Evolutionary conservation across 2,329 filamentous ascomycete genomes (phyloP).

Genomic region (Botryotinia narcissicola): DNA sequence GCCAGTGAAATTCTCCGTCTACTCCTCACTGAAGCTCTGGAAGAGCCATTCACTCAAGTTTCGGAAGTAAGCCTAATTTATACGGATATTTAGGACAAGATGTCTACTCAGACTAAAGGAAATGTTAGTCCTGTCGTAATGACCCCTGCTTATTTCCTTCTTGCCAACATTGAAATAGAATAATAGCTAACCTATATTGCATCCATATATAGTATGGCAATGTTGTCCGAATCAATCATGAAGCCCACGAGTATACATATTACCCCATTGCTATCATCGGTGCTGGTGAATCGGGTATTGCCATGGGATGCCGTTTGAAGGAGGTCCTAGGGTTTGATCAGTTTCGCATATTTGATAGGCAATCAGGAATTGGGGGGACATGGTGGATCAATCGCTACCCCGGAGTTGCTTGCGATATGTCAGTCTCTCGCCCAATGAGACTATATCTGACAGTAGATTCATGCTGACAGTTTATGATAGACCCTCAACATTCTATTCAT

Average conservation of each 20-base stretch:
- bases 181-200: neutral
- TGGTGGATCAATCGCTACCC: constrained; percentile 62
- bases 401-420: constrained; percentile 52
- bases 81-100: neutral
- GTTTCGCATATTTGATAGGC: constrained; percentile 57
- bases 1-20: neutral
- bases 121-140: neutral
- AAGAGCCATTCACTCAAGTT: neutral
- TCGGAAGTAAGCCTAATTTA: neutral
- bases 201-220: constrained; percentile 29
- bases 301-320: constrained; percentile 56
- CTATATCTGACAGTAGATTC: neutral
- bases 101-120: neutral
- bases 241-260: constrained; percentile 40
- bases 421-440: constrained; percentile 20
- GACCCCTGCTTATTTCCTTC: neutral
- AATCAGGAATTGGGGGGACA: constrained; percentile 50
- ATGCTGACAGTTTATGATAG: constrained; percentile 36
- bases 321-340: constrained; percentile 54
- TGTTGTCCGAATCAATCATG: constrained; percentile 43
- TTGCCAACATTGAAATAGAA: neutral
- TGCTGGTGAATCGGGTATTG: constrained; percentile 58
- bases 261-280: constrained; percentile 52
- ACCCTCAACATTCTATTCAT: constrained; percentile 56
- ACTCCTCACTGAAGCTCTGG: neutral